Conservation (phyloP, 352 stramenopile genomes). For the Phytophthora citrophthora region DNA sequence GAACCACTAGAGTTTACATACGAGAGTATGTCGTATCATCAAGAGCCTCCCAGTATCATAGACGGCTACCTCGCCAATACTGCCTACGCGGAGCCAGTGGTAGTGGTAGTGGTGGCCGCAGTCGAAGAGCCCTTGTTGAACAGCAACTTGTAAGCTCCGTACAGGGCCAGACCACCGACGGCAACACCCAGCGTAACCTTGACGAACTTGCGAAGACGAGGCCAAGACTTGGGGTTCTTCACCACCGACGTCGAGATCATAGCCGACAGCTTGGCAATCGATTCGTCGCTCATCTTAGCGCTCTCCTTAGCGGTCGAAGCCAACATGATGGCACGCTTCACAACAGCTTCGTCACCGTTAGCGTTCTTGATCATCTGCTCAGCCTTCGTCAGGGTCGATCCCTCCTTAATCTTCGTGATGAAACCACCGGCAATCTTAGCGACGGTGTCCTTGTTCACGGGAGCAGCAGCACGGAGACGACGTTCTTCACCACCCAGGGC, state of each 20-base stretch:
- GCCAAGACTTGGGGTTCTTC: slow-evolving; percentile 5
- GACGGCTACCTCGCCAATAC: no score
- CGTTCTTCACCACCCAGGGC: background rate
- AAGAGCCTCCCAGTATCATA: no score
- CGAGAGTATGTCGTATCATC: no score
- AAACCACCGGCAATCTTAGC: background rate
- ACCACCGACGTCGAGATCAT: background rate
- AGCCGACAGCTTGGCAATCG: background rate
- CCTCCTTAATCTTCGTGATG: background rate
- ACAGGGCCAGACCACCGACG: background rate
- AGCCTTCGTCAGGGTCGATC: background rate
- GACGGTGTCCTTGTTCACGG: background rate
- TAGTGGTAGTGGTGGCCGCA: background rate
- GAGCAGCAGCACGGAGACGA: background rate
- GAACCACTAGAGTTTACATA: no score
- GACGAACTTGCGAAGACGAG: background rate
- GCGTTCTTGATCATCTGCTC: background rate
- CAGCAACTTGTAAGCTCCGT: slow-evolving; percentile 2
- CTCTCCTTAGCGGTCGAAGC: background rate
- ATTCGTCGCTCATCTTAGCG: background rate
- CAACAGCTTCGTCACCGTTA: background rate
- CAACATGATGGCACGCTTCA: background rate
- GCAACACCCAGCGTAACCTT: background rate
- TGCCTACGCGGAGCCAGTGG: background rate
- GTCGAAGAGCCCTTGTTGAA: background rate